These are phyloP conservation scores for Triticum urartu DNA, from an alignment of 176 grass and related monocot genomes.

Conservation along the genomic window DNA sequence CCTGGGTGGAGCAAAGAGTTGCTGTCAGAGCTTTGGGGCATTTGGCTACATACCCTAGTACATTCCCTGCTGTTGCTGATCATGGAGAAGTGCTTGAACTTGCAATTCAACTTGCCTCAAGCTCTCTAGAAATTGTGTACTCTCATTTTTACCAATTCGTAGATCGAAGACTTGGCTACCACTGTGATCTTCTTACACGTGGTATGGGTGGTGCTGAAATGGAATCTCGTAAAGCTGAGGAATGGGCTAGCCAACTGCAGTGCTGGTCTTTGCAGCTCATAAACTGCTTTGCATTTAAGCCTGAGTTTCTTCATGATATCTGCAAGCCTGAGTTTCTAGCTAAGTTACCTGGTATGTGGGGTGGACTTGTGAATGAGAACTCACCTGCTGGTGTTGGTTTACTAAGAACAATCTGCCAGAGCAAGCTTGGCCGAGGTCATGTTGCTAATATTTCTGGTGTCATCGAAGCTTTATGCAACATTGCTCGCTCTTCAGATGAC, in stretches of 20 bases:
- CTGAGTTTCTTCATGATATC: conserved; percentile 91
- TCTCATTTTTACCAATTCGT: conserved; percentile 93
- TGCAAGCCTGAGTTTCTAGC: conserved; percentile 85
- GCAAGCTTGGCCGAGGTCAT: conserved; percentile 72
- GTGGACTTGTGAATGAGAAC: conserved; percentile 96
- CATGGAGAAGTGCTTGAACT: conserved; percentile 97
- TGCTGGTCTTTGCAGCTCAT: conserved; percentile 99
- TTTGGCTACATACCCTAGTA: conserved; percentile 91
- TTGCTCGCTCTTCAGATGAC: conserved; percentile 96
- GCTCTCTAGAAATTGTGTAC: conserved; percentile 97
- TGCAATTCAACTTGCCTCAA: conserved; percentile 89
- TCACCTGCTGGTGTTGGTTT: conserved; percentile 96
- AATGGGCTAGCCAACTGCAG: conserved; percentile 98
- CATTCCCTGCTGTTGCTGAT: conserved; percentile 83
- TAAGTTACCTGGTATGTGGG: conserved; percentile 98
- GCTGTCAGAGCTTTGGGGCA: conserved; percentile 93
- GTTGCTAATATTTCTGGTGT: conserved; percentile 73
- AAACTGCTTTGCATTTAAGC: conserved; percentile 98
- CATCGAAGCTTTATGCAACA: conserved; percentile 91
- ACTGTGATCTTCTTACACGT: conserved; percentile 95
- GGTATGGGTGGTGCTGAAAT: conserved; percentile 98
- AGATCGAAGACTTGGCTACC: conserved; percentile 87
- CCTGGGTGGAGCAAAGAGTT: conserved; percentile 99
- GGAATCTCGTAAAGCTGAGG: conserved; percentile 97
- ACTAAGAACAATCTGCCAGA: conserved; percentile 92